Evolutionary conservation across 768 basidiomycete genomes (phyloP), one percentile per base, ranked within the genome.

Genomic region (Tephrocybe sp.): DNA sequence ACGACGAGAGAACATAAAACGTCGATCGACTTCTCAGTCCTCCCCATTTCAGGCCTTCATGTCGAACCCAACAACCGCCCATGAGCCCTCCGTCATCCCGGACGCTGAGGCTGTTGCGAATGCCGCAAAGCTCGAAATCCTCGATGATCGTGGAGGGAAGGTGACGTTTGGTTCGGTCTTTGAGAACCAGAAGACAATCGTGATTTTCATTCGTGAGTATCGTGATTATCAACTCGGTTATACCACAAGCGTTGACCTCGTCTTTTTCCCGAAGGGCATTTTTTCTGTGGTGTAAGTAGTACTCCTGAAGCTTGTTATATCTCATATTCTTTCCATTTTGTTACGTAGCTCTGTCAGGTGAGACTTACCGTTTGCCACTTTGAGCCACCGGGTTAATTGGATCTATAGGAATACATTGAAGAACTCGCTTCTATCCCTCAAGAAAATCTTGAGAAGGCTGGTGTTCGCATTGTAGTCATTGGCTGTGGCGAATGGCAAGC

Each of bases 141-240:
- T 29, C 11, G 27, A 29, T 29, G 5, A 11, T 29, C 5, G 11
- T 29, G 27, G 27, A 29, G 6, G 11, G 27, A 29, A 29, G 11
- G 27, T 29, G 6, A 29, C 27, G 5, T 29, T 29, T n/a, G n/a
- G 82, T 1, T 72, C 69, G 2, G 43, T 86, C 5, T 77, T 79
- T 52, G 63, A 71, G 36, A 60, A 72, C 1, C 61, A 77, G 56
- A 79, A 76, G 57, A 78, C 77, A 0, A 66, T 86, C 10, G 74
- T 85, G 3, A 79, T 86, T 1, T 85, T 86, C 61, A 81, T 86
- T 48, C 78, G 84, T 83, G 45, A 52, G 70, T n/a, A n/a, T 58
- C 9, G 34, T 36, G 5, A 8, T 36, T 10, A n/a, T 7, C 34
- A 6, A 5, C 34, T 36, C 9, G n/a, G 10, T 36, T 15, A n/a